Evolutionary conservation across 176 grass and related monocot genomes (phyloP).

Genomic region (Pharus latifolius): DNA sequence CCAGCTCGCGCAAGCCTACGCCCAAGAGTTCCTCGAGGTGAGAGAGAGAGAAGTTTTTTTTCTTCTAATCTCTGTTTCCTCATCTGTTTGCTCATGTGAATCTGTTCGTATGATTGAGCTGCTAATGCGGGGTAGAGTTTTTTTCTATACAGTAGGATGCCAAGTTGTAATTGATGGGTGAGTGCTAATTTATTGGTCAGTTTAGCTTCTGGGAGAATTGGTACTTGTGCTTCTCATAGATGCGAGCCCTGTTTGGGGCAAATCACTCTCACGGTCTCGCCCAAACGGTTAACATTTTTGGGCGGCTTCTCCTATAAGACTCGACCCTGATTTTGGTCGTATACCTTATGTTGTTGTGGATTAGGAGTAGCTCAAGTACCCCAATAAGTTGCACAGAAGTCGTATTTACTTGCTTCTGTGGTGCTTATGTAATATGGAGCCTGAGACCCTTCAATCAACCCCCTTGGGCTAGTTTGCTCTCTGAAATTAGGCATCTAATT

Average conservation of each 20-base stretch:
- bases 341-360: no score
- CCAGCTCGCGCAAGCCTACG: constrained; percentile 43
- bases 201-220: neutral
- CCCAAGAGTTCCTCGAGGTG: constrained; percentile 57
- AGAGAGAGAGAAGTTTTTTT: no score
- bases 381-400: neutral
- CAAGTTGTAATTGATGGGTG: neutral
- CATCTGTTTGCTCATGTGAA: neutral
- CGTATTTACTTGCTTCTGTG: neutral
- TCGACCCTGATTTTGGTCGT: no score
- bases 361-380: neutral
- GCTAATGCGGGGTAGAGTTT: neutral
- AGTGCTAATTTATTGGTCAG: neutral
- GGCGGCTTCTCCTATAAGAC: neutral
- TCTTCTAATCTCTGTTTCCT: neutral
- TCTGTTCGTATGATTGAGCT: no score
- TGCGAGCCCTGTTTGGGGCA: no score
- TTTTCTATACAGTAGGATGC: neutral
- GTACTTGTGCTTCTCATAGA: neutral
- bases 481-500: neutral
- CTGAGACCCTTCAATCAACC: no score
- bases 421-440: no score
- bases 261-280: neutral
- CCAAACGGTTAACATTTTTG: neutral
- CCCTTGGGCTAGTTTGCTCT: no score